These are phyloP conservation scores for Melampsora larici-populina DNA, from an alignment of 1,284 basidiomycete species.

Conservation along the genomic window DNA sequence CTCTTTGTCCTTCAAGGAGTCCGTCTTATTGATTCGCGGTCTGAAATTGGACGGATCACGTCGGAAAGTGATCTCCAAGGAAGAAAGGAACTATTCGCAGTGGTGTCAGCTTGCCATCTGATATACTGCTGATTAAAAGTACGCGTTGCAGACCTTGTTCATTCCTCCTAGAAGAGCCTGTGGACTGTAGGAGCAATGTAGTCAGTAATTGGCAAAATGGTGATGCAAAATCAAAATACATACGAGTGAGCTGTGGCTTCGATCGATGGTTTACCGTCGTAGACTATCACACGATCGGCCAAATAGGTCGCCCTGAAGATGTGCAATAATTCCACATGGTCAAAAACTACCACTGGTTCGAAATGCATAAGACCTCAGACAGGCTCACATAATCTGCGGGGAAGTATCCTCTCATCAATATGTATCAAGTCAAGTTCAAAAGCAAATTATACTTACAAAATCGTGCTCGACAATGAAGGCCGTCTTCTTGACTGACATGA, in stretches of 20 bases:
- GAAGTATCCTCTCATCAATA: neutral
- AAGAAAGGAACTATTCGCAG: slow-evolving; percentile 67
- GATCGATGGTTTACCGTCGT: slow-evolving; percentile 78
- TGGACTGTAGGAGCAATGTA: slow-evolving; percentile 59
- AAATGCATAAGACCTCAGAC: neutral
- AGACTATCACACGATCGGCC: slow-evolving; percentile 93
- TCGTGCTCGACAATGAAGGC: slow-evolving; percentile 98
- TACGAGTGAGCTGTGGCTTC: slow-evolving; percentile 79
- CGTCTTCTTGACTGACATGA: slow-evolving; percentile 87
- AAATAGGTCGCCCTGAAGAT: slow-evolving; percentile 72
- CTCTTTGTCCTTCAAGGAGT: slow-evolving; percentile 89
- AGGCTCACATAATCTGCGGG: slow-evolving; percentile 39
- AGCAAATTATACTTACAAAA: slow-evolving; percentile 62
- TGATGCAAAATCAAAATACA: slow-evolving; percentile 51
- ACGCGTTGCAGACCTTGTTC: slow-evolving; percentile 61
- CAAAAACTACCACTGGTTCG: neutral
- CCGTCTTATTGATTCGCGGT: slow-evolving; percentile 87
- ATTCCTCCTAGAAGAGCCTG: slow-evolving; percentile 79
- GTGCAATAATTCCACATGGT: slow-evolving; percentile 58
- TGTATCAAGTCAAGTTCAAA: neutral
- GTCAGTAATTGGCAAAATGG: slow-evolving; percentile 29
- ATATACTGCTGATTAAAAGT: neutral
- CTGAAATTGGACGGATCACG: slow-evolving; percentile 89
- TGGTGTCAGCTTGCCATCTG: neutral
- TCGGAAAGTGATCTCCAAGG: slow-evolving; percentile 90